Conservation (phyloP, 805 yeast genomes). For the Saccharomycopsis synnaedendra region DNA sequence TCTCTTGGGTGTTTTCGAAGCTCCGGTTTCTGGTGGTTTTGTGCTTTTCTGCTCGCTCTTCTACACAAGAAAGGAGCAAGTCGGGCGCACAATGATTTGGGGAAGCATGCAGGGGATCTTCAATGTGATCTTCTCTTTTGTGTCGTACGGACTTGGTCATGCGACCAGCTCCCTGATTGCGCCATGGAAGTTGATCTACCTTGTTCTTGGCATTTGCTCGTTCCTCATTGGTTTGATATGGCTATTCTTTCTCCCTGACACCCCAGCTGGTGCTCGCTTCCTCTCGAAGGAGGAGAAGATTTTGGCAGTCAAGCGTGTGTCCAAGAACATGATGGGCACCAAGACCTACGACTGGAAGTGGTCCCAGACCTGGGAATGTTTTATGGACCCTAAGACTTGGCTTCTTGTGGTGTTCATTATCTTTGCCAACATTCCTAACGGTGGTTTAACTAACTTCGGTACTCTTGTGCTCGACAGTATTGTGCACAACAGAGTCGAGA, state of each 20-base stretch:
- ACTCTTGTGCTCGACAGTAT: too few species aligned
- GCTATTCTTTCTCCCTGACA: constrained; percentile 35
- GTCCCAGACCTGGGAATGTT: constrained; percentile 28
- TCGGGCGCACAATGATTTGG: constrained; percentile 25
- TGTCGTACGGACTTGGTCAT: constrained; percentile 23
- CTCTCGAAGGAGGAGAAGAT: constrained; percentile 29
- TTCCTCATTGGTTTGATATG: constrained; percentile 31
- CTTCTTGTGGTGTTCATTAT: constrained; percentile 24
- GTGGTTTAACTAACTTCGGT: constrained; percentile 27
- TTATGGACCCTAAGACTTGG: constrained; percentile 33
- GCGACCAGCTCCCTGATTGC: constrained; percentile 26
- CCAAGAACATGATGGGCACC: constrained; percentile 33
- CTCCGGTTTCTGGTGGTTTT: constrained; percentile 6
- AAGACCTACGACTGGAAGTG: constrained; percentile 28
- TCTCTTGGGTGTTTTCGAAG: constrained; percentile 28
- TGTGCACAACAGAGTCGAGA: too few species aligned
- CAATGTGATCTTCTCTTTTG: constrained; percentile 24
- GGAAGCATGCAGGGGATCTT: too few species aligned
- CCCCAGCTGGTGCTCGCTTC: constrained; percentile 31
- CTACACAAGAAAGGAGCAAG: constrained; percentile 27
- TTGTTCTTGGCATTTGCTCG: constrained; percentile 46
- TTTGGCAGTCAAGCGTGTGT: constrained; percentile 31
- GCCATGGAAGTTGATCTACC: constrained; percentile 36
- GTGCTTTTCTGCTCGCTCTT: constrained; percentile 22
- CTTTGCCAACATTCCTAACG: constrained; percentile 29